These are phyloP conservation scores for Dothistroma pini DNA, from an alignment of 2,329 filamentous ascomycete genomes.

Conservation along the genomic window DNA sequence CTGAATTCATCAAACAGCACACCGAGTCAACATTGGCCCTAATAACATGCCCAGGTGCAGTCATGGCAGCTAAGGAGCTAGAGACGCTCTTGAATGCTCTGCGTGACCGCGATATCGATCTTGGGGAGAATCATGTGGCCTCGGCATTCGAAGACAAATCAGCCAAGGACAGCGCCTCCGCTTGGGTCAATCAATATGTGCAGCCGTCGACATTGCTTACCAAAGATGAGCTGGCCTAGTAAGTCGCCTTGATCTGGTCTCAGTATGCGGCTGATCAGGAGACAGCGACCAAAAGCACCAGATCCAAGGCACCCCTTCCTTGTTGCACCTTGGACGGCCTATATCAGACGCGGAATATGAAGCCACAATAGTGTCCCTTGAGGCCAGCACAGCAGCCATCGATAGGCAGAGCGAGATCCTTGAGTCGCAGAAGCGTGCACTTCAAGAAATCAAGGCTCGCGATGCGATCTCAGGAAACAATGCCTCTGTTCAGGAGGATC, in stretches of 20 bases:
- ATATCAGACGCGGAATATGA: conserved; percentile 59
- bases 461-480: conserved; percentile 10
- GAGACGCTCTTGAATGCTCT: conserved; percentile 44
- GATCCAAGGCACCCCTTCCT: conserved; percentile 17
- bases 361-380: conserved; percentile 60
- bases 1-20: background rate
- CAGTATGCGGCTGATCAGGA: background rate
- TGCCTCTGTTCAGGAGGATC: conserved; percentile 9
- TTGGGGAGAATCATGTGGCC: conserved; percentile 46
- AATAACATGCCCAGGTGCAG: background rate
- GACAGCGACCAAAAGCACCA: background rate
- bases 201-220: conserved; percentile 46
- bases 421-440: conserved; percentile 58
- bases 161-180: conserved; percentile 39
- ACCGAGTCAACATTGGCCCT: background rate
- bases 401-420: conserved; percentile 61
- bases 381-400: conserved; percentile 61
- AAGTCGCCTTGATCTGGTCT: conserved; percentile 18
- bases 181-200: conserved; percentile 49
- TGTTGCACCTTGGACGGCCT: conserved; percentile 36
- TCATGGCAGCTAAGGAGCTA: conserved; percentile 27
- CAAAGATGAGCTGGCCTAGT: conserved; percentile 49
- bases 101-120: conserved; percentile 43
- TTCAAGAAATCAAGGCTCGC: conserved; percentile 53
- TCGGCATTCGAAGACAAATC: conserved; percentile 45